Conservation (phyloP, 169 alveolate species). For the Cryptosporidium ryanae region DNA sequence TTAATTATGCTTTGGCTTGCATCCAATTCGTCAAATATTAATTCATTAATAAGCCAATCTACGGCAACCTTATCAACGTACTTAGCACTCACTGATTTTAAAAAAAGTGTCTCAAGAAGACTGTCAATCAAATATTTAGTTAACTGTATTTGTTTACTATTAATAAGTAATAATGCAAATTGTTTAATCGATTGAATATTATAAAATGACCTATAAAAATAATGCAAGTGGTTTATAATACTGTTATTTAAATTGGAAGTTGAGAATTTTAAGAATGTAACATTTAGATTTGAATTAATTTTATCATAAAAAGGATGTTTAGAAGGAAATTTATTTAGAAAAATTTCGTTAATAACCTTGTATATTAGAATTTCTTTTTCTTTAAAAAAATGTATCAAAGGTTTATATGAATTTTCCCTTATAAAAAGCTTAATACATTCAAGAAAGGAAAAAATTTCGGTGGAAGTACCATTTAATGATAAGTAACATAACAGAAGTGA, state of each 20-base stretch:
- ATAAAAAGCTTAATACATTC: background rate
- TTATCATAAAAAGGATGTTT: background rate
- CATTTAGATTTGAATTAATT: background rate
- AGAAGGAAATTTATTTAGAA: slow-evolving; percentile 27
- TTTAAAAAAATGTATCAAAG: slow-evolving; percentile 6
- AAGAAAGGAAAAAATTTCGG: slow-evolving; percentile 1
- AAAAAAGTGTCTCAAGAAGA: background rate
- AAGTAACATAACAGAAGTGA: slow-evolving; percentile 22
- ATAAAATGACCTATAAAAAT: slow-evolving; percentile 32
- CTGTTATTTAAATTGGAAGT: slow-evolving; percentile 16
- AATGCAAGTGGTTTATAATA: background rate
- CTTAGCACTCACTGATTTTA: background rate
- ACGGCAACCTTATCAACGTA: background rate
- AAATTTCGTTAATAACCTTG: slow-evolving; percentile 9
- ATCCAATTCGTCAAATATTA: slow-evolving; percentile 28
- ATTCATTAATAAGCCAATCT: slow-evolving; percentile 6
- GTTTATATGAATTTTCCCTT: background rate
- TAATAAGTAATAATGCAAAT: slow-evolving; percentile 17
- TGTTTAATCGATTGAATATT: slow-evolving; percentile 50
- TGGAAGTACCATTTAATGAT: slow-evolving; percentile 13
- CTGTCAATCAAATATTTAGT: background rate
- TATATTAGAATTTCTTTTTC: background rate
- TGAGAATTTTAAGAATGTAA: background rate
- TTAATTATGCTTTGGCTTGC: slow-evolving; percentile 15
- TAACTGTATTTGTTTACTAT: background rate